phyloP scores from a whole-genome alignment of 176 grass and related monocot species.

The Bromus sterilis region DNA sequence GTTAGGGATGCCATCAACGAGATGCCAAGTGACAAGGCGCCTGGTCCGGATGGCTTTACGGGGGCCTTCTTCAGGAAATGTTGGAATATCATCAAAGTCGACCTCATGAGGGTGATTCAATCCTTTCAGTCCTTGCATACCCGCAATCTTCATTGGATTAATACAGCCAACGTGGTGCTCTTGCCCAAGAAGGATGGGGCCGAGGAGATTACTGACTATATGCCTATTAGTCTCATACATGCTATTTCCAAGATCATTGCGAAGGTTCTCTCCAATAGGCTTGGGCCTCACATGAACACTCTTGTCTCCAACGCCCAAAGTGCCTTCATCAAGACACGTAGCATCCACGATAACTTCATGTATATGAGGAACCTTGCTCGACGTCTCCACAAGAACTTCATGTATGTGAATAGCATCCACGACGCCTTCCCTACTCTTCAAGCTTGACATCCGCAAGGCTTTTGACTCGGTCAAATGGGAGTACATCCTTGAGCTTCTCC shows the following conservation, averaged over 20 bases:
- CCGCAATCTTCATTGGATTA: not conserved
- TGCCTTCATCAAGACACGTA: not conserved
- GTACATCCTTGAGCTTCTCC: not conserved
- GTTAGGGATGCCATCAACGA: not conserved
- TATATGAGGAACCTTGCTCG: not conserved
- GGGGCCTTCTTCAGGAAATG: not conserved
- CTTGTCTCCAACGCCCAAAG: not conserved
- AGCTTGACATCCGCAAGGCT: not conserved
- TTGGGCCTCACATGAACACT: not conserved
- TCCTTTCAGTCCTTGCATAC: not conserved
- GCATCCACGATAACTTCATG: not conserved
- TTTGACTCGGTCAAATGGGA: not conserved
- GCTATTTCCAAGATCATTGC: not conserved
- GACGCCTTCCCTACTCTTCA: not conserved
- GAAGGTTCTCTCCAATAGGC: not conserved
- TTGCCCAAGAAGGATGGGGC: not conserved
- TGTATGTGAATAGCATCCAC: not conserved
- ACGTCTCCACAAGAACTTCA: not conserved
- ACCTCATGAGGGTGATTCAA: not conserved
- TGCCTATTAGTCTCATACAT: not conserved
- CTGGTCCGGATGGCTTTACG: not conserved
- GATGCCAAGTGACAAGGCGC: not conserved
- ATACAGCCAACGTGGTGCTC: not conserved
- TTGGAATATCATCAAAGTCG: not conserved
- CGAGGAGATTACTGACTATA: not conserved